These are phyloP conservation scores for Russula ochroleuca DNA, from an alignment of 768 basidiomycete genomes.

Conservation along the genomic window DNA sequence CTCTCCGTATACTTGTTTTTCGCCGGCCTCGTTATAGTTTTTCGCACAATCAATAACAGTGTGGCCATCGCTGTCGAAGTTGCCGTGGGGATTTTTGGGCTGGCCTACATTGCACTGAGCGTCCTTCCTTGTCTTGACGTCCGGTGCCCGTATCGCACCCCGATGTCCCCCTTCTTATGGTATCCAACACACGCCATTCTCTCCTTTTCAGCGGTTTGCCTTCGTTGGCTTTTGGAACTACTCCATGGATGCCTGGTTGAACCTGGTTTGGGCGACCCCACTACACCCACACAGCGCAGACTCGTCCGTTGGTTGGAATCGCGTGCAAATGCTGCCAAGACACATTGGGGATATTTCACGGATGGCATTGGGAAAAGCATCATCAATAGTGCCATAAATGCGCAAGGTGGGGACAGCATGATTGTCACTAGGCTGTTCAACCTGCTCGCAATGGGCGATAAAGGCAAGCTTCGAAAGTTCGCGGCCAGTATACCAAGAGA, in stretches of 20 bases:
- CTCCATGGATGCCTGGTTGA: neutral
- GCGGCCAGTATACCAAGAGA: neutral
- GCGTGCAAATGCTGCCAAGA: neutral
- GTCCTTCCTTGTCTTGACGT: neutral
- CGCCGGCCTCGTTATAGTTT: neutral
- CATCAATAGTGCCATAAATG: neutral
- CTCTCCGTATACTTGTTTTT: neutral
- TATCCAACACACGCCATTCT: neutral
- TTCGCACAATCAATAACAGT: neutral
- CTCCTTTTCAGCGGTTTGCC: neutral
- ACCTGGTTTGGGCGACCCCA: conserved; percentile 28
- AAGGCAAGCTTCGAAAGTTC: neutral
- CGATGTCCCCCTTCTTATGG: neutral
- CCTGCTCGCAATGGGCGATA: neutral
- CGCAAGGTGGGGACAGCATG: neutral
- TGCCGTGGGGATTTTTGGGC: neutral
- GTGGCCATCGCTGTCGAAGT: neutral
- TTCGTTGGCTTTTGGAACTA: neutral
- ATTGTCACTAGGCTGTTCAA: neutral
- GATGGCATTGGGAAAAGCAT: neutral
- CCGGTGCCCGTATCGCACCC: neutral
- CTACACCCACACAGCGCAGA: too few species aligned
- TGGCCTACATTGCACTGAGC: neutral
- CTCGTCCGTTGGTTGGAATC: too few species aligned
- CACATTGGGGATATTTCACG: neutral